Percentiles rank a stretch among this genome's conserved stretches.
Conservation (phyloP, 2,329 filamentous ascomycete species). For the Cladosporium cucumerinum region DNA sequence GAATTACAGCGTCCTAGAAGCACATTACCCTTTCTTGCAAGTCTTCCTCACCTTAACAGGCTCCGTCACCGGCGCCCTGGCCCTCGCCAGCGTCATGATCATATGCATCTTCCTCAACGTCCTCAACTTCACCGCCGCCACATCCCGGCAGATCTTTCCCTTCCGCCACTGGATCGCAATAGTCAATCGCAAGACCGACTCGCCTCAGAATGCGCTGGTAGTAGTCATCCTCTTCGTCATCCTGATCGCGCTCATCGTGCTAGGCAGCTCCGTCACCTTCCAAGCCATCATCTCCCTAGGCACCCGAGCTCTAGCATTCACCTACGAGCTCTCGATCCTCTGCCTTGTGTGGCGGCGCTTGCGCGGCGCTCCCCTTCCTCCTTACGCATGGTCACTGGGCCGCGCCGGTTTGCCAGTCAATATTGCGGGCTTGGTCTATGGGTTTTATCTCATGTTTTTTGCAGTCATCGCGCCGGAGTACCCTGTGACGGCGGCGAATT, state of each 20-base stretch:
- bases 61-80: conserved; percentile 23
- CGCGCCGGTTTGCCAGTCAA: conserved; percentile 26
- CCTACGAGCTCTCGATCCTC: conserved; percentile 43
- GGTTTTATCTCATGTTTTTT: conserved; percentile 27
- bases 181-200: conserved; percentile 26
- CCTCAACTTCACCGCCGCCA: conserved; percentile 18
- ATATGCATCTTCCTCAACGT: conserved; percentile 24
- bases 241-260: conserved; percentile 27
- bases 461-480: conserved; percentile 29
- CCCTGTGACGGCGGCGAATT: conserved; percentile 25
- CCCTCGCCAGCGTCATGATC: conserved; percentile 25
- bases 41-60: conserved; percentile 27
- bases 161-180: conserved; percentile 22
- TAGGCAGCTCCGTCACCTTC: conserved; percentile 28
- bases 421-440: conserved; percentile 23
- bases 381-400: conserved; percentile 25
- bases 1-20: conserved; percentile 20
- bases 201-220: conserved; percentile 28
- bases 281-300: conserved; percentile 40
- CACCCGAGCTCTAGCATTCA: conserved; percentile 38
- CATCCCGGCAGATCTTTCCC: conserved; percentile 44
- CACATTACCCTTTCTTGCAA: conserved; percentile 24
- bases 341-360: conserved; percentile 25
- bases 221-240: conserved; percentile 24
- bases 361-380: conserved; percentile 22